Base-by-base conservation (phyloP, 2,329 filamentous ascomycete species). In the Blastomyces silverae region DNA sequence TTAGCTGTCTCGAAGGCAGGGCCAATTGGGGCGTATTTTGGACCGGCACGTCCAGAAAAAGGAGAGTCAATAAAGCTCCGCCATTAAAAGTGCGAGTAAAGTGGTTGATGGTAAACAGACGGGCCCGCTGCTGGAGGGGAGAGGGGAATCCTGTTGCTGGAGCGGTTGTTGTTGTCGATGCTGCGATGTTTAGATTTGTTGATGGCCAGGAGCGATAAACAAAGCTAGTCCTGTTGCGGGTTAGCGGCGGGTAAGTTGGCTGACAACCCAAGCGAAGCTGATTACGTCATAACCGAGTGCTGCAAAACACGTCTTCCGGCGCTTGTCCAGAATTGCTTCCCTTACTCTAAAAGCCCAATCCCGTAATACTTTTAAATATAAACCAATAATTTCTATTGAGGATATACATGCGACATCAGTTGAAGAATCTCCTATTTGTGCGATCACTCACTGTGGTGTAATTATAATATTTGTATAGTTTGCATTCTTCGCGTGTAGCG, bases 211-310 rank as follows among this genome's bases (percentile, higher is more conserved):
- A 50, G 42, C 63, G 39, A 63, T 69, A 69, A 70, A 69, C 64
- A 69, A 69, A 69, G 67, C 67, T 69, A 69, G 64, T 59, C 58
- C 64, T 56, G 20, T 25, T 64, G 55, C 11, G 65, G 66, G 8
- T 57, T 69, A 63, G 65, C 53, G 56, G 64, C 67, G 65, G 63
- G 61, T 42, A 37, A 17, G 61, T 62, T 66, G 63, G 64, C 66
- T 64, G 53, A 66, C 66, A 66, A 60, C 62, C 64, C 48, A 64
- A 50, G 31, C 58, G 56, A 64, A 20, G n/a, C 31, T 34, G 55
- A 67, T 67, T 65, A 67, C 65, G 65, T 67, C 65, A 67, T 63
- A 22, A 25, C 10, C 37, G 42, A 56, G 25, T 13, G 42, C 20
- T 44, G 20, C 57, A 42, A 42, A 60, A 61, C 64, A 53, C 65